Conservation (phyloP, 768 basidiomycete genomes). For the Hericium erinaceus region DNA sequence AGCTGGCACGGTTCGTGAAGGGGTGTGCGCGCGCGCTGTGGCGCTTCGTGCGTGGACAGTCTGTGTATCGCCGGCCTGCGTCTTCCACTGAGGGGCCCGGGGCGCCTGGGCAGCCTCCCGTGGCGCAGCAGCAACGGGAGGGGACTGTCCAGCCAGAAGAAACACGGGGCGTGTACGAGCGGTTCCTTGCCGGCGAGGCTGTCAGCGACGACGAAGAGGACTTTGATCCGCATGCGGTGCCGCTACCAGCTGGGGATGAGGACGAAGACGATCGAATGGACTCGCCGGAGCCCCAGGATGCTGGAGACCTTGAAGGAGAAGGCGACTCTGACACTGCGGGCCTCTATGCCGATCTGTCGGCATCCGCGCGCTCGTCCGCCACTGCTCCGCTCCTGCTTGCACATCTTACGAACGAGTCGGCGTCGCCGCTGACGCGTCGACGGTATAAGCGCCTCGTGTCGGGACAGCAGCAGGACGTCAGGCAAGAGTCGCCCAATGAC, state of each 20-base stretch:
- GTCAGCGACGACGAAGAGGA: slow-evolving; percentile 42
- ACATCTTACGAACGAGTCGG: slow-evolving; percentile 36
- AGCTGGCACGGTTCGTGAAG: slow-evolving; percentile 6
- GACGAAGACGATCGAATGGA: slow-evolving; percentile 6
- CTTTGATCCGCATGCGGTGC: slow-evolving; percentile 16
- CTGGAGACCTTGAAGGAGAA: background rate
- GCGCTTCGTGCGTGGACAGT: slow-evolving; percentile 7
- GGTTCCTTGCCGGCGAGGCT: slow-evolving; percentile 53
- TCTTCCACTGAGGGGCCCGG: background rate
- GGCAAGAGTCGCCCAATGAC: slow-evolving; percentile 6
- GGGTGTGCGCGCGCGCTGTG: slow-evolving; percentile 4
- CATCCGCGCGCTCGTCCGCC: slow-evolving; percentile 22
- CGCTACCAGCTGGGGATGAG: background rate
- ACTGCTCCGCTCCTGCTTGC: slow-evolving; percentile 42
- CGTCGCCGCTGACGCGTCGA: slow-evolving; percentile 40
- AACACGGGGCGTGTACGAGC: slow-evolving; percentile 37
- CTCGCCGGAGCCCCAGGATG: background rate
- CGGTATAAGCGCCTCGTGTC: slow-evolving; percentile 33
- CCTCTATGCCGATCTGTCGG: slow-evolving; percentile 48
- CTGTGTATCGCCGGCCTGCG: background rate
- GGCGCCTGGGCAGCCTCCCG: background rate
- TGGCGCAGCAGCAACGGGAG: background rate
- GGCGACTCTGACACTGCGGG: slow-evolving; percentile 28
- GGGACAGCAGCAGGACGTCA: background rate
- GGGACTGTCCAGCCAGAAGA: slow-evolving; percentile 16